A percentile compares a stretch with the other conserved stretches of the same genome.
These are phyloP conservation scores for Fagopyrum tataricum DNA, from an alignment of 148 eudicot species.

Conservation along the genomic window DNA sequence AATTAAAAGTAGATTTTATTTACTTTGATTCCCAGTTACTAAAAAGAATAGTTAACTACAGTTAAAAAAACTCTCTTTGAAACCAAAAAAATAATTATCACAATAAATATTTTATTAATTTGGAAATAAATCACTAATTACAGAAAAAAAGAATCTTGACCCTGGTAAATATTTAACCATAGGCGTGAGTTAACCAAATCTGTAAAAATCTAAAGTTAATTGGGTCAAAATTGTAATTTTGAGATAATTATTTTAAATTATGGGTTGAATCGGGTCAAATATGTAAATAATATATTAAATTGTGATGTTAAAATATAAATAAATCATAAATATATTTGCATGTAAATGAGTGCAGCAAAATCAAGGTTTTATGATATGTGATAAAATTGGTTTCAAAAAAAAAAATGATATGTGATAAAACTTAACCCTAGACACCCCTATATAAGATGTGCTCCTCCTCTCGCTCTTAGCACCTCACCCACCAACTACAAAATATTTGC, in stretches of 20 bases:
- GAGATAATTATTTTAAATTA: too few species aligned
- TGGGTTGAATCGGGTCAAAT: too few species aligned
- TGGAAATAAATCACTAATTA: background rate
- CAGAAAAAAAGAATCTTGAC: too few species aligned
- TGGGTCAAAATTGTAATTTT: too few species aligned
- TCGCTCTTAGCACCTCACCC: background rate
- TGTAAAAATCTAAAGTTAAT: background rate
- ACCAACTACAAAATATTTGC: background rate
- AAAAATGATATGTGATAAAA: background rate
- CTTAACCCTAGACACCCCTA: background rate
- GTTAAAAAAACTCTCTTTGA: background rate
- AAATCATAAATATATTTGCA: background rate
- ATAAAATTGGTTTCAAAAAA: background rate
- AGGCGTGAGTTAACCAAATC: background rate
- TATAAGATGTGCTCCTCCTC: background rate
- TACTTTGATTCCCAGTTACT: conserved; percentile 2
- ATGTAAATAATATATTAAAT: too few species aligned
- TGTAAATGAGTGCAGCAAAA: background rate
- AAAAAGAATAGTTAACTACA: background rate
- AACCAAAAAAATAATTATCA: background rate
- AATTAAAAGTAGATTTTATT: background rate
- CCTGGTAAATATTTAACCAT: background rate
- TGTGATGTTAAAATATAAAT: background rate
- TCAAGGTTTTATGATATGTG: background rate
- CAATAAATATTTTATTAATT: background rate